phyloP scores from a whole-genome alignment of 1,284 basidiomycete species.

The Vanrija humicola region DNA sequence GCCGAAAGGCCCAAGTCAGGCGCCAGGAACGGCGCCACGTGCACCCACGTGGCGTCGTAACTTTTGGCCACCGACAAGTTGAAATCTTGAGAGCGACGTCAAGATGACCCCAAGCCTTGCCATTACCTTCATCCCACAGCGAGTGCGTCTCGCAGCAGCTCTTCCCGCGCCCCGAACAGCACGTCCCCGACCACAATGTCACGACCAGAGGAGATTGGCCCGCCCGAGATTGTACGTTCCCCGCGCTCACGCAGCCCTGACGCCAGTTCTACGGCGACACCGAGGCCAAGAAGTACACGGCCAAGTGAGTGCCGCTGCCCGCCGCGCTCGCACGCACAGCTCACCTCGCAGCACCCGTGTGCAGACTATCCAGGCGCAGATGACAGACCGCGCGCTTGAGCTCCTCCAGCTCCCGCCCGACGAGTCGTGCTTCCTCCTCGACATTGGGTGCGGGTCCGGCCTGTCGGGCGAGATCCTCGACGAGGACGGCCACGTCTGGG shows the following conservation, averaged over 20 bases:
- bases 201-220: constrained; percentile 89
- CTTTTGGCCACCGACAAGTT: not conserved
- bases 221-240: constrained; percentile 78
- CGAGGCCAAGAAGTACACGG: constrained; percentile 95
- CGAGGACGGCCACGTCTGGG: constrained; percentile 86
- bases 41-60: too few species aligned
- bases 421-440: constrained; percentile 77
- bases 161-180: not conserved
- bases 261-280: constrained; percentile 89
- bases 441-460: constrained; percentile 98
- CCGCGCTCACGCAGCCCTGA: constrained; percentile 12
- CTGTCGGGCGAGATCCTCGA: constrained; percentile 96
- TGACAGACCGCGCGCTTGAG: constrained; percentile 95
- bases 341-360: constrained; percentile 60
- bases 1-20: too few species aligned
- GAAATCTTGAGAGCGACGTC: not conserved
- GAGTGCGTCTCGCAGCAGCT: not conserved
- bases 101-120: not conserved
- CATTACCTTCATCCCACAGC: not conserved
- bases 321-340: not conserved
- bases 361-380: constrained; percentile 94
- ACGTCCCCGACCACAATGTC: constrained; percentile 61
- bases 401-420: constrained; percentile 74
- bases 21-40: too few species aligned
- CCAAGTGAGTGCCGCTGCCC: constrained; percentile 62